Evolutionary conservation across 805 yeast species (phyloP), one percentile per base, ranked within the genome.

Genomic region (Candida silvicultrix): DNA sequence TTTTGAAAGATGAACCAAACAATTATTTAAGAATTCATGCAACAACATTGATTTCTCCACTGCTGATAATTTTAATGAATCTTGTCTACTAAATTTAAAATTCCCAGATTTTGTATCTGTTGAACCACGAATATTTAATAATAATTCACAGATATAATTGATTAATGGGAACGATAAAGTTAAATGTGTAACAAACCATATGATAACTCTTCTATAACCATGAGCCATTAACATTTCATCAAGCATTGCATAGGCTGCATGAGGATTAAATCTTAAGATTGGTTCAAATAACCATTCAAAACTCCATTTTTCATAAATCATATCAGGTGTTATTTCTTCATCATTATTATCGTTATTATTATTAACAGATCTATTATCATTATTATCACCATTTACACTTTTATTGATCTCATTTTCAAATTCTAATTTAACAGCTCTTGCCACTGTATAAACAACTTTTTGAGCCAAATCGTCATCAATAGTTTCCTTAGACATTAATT

Each of bases 141-240:
- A 65, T 19, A 85, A 59, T 55, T 82, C 85, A 62, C 75, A 82
- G 16, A 83, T 71, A 59, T 83, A 85, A 52, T 80, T 80, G 34
- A 84, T 78, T 38, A 80, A 54, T 46, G 77, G 63, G 52, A 75
- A 75, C 28, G 77, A 77, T 18, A 81, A 60, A 44, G 80, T 76
- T 54, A 80, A 61, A 58, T 80, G 87, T 1, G 89, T 80, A 19
- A 85, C 60, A 50, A 76, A 79, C 87, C 88, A 82, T 38, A 85
- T 79, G 14, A 83, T 57, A 0, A 77, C 77, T 28, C 88, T 63
- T 53, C 90, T 71, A 52, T 71, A 75, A 0, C 89, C 89, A 46
- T 68, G 66, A 43, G 81, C 76, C 87, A 84, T 83, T 45, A 85
- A 66, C 70, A 85, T 65, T 62, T 85, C 92, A 61, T 83, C 89